Evolutionary conservation across 2,329 filamentous ascomycete genomes (phyloP), one percentile per base, ranked within the genome.

Genomic region (Fusarium guadeloupense): DNA sequence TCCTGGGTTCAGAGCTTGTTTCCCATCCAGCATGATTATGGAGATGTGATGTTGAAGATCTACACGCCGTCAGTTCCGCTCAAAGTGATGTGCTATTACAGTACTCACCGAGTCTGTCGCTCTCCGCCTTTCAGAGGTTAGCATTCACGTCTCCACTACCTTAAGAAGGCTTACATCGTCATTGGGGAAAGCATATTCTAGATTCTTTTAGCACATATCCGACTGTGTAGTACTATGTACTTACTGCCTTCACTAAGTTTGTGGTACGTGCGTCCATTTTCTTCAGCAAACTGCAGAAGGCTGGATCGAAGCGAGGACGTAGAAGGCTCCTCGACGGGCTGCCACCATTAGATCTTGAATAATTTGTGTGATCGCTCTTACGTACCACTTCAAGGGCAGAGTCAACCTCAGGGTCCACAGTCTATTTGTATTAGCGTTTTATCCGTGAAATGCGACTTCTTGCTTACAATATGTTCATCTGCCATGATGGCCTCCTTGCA

Each of bases 151-250:
- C 5, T 3, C 7, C 3, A 6, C 6, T 16, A 5, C 13, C 1
- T 10, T 3, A 14, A 17, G 2, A n/a, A 6, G 4, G 13, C 59
- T 41, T 35, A 57, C 59, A 33, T 62, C 57, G n/a, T 62, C 59
- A n/a, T 62, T 62, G 3, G 59, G 59, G 12, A 41, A 62, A 8
- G 57, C 57, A 34, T 62, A 62, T 43, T 62, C 59, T 62, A 21
- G 0, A 3, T 1, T 0, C 1, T 0, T 2, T 61, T 8, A 56
- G 50, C 6, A 4, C n/a, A 0, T 0, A 12, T 6, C 5, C 5
- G 5, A 1, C 1, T 1, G 2, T 1, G 3, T 0, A 0, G 0
- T 4, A 8, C 1, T 0, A 1, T 20, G 0, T 41, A 40, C 58
- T 42, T 2, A 62, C 58, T 62, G 12, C 58, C 58, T 57, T 57